A percentile compares a stretch with the other conserved stretches of the same genome.
Evolutionary conservation across 352 stramenopile genomes (phyloP).

Genomic region (Pythium utonaiense): DNA sequence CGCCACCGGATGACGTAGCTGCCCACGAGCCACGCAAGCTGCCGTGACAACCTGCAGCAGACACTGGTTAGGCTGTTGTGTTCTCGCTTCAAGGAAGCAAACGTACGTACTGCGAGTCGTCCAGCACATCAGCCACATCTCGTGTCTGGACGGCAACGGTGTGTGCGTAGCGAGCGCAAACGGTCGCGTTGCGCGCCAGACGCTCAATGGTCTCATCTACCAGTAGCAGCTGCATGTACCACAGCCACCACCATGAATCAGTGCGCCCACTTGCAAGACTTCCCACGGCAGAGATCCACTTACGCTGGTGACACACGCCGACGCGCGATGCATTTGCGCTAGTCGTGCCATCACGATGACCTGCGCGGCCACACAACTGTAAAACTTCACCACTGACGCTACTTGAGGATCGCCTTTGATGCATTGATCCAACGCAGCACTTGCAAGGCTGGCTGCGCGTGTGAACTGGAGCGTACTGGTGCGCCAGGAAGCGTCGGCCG

Average conservation of each 20-base stretch:
- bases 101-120: conserved; percentile 21
- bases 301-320: conserved; percentile 12
- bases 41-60: conserved; percentile 28
- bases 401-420: conserved; percentile 8
- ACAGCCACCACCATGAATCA: neutral
- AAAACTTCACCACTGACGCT: conserved; percentile 18
- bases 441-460: conserved; percentile 12
- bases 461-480: conserved; percentile 11
- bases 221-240: conserved; percentile 30
- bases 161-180: conserved; percentile 36
- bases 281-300: neutral
- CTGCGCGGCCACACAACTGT: conserved; percentile 10
- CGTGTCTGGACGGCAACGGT: conserved; percentile 18
- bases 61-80: neutral
- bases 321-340: conserved; percentile 14
- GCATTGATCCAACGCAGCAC: neutral
- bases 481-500: conserved; percentile 14
- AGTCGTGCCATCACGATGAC: conserved; percentile 16
- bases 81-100: neutral
- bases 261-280: neutral
- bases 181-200: conserved; percentile 31
- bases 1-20: conserved; percentile 46
- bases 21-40: conserved; percentile 37
- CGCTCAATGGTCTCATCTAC: conserved; percentile 37
- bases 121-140: neutral